phyloP scores from a whole-genome alignment of 441 rosid genomes.

The Adansonia grandidieri region DNA sequence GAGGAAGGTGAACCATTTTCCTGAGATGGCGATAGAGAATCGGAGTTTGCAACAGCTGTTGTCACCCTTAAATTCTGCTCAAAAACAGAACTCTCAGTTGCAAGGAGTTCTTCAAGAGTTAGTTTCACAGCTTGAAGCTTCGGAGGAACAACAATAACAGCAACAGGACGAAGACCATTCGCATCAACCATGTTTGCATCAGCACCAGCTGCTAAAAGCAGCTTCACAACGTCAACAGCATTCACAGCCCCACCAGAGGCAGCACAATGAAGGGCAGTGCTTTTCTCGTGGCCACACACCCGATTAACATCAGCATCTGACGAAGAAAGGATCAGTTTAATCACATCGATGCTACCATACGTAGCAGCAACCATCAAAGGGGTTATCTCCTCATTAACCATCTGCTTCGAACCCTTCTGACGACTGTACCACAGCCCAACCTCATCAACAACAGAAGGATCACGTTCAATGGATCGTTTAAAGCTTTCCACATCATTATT shows the following conservation, averaged over 20 bases:
- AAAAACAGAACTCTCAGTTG: constrained; percentile 46
- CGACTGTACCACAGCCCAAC: constrained; percentile 76
- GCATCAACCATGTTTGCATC: constrained; percentile 56
- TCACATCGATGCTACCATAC: constrained; percentile 68
- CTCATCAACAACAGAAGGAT: constrained; percentile 64
- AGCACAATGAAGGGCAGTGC: constrained; percentile 77
- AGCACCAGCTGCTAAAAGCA: constrained; percentile 67
- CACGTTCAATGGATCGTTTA: constrained; percentile 48
- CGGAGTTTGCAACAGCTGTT: constrained; percentile 35
- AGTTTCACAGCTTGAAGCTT: constrained; percentile 57
- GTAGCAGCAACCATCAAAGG: constrained; percentile 81
- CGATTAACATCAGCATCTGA: constrained; percentile 69
- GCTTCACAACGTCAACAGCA: constrained; percentile 62
- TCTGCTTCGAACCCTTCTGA: constrained; percentile 63
- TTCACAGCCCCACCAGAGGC: constrained; percentile 73
- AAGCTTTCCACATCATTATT: constrained; percentile 66
- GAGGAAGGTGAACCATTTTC: constrained; percentile 56
- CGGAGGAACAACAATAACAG: constrained; percentile 67
- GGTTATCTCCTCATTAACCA: constrained; percentile 71
- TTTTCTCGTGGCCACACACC: constrained; percentile 54
- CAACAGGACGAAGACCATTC: constrained; percentile 61
- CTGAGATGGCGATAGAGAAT: constrained; percentile 48
- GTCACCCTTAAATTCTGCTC: constrained; percentile 56
- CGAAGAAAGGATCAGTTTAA: constrained; percentile 58
- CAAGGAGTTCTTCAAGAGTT: constrained; percentile 63